Conservation (phyloP, 306 rosid species). For the Dalbergia cochinchinensis region DNA sequence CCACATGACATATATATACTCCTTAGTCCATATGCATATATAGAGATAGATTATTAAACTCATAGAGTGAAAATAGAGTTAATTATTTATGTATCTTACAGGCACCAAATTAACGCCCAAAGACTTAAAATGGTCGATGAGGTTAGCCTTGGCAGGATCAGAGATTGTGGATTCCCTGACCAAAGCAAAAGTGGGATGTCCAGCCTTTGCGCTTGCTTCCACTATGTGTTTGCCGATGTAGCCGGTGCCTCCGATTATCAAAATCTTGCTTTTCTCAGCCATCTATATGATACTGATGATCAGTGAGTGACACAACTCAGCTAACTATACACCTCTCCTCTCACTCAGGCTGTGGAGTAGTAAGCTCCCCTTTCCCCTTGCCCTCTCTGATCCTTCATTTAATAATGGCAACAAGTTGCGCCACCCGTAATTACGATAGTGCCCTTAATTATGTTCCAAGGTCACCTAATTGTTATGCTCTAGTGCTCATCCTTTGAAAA, state of each 20-base stretch:
- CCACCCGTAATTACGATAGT: background rate
- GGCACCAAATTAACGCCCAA: constrained; percentile 68
- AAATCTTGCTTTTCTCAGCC: constrained; percentile 84
- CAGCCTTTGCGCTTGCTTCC: constrained; percentile 81
- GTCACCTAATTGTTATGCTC: background rate
- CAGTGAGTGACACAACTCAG: too few species aligned
- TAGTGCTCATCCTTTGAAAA: too few species aligned
- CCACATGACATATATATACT: too few species aligned
- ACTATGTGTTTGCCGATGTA: constrained; percentile 82
- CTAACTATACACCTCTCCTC: too few species aligned
- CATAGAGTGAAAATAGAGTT: background rate
- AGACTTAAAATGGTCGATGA: constrained; percentile 61
- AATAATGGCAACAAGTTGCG: background rate
- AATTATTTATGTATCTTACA: constrained; percentile 38
- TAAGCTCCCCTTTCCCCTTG: background rate
- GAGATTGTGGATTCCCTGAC: constrained; percentile 71
- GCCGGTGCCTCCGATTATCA: constrained; percentile 95
- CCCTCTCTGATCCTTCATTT: background rate
- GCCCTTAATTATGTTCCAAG: background rate
- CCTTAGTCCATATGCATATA: too few species aligned
- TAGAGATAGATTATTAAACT: too few species aligned
- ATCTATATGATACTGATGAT: constrained; percentile 30
- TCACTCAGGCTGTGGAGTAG: too few species aligned
- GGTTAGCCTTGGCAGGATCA: constrained; percentile 67
- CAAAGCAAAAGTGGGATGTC: constrained; percentile 80